A percentile compares a stretch with the other conserved stretches of the same genome.
Evolutionary conservation across 1,284 basidiomycete genomes (phyloP).

Genomic region (Boletus sp.): DNA sequence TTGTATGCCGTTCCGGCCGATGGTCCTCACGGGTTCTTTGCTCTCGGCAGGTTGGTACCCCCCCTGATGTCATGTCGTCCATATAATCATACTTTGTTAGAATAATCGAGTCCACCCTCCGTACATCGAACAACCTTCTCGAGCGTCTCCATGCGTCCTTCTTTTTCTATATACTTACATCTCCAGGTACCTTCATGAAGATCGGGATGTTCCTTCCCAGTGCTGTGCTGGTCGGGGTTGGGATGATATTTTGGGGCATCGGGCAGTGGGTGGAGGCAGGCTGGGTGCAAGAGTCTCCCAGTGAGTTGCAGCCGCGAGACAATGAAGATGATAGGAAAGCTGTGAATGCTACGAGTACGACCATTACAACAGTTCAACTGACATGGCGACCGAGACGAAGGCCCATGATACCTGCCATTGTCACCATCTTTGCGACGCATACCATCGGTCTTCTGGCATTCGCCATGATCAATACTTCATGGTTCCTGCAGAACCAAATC

Average conservation of each 20-base stretch:
- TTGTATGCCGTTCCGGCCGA: constrained; percentile 82
- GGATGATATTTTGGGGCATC: constrained; percentile 80
- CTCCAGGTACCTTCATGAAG: constrained; percentile 76
- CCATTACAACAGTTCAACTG: constrained; percentile 9
- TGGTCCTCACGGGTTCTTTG: constrained; percentile 94
- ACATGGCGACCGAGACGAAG: constrained; percentile 39
- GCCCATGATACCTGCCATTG: constrained; percentile 51
- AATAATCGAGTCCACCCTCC: constrained; percentile 78
- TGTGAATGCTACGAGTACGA: not conserved
- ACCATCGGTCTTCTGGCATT: constrained; percentile 48
- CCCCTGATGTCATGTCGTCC: not conserved
- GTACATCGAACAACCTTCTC: constrained; percentile 88
- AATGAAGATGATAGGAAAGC: constrained; percentile 15
- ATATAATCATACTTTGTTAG: constrained; percentile 36
- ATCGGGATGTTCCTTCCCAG: constrained; percentile 88
- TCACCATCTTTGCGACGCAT: constrained; percentile 54
- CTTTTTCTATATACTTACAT: constrained; percentile 88
- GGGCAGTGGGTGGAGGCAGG: constrained; percentile 64
- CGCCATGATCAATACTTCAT: constrained; percentile 39
- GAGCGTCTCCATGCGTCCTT: constrained; percentile 94
- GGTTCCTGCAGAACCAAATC: constrained; percentile 37
- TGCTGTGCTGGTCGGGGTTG: constrained; percentile 74
- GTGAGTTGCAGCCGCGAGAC: constrained; percentile 2
- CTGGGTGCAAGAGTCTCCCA: constrained; percentile 38
- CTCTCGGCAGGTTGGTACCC: constrained; percentile 75